phyloP scores from a whole-genome alignment of 2,329 filamentous ascomycete genomes.

The Trichoderma oligosporum region DNA sequence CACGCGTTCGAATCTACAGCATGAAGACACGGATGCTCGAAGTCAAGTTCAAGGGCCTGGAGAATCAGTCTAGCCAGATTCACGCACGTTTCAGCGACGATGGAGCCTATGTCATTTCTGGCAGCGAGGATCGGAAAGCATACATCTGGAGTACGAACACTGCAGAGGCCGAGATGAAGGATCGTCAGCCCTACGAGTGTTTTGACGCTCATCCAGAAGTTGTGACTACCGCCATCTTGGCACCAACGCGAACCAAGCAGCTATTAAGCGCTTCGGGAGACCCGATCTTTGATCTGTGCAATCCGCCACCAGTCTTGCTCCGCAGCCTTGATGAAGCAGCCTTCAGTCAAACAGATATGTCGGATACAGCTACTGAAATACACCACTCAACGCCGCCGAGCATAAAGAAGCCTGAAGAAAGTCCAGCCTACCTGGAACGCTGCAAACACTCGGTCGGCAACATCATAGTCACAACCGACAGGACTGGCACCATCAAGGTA shows the following conservation, averaged over 20 bases:
- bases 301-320: conserved; percentile 83
- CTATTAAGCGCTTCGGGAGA: conserved; percentile 78
- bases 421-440: conserved; percentile 72
- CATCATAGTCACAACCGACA: conserved; percentile 89
- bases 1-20: conserved; percentile 84
- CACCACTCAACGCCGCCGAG: conserved; percentile 26
- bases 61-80: conserved; percentile 87
- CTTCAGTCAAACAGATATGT: conserved; percentile 40
- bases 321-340: conserved; percentile 65
- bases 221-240: conserved; percentile 84
- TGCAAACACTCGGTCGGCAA: conserved; percentile 76
- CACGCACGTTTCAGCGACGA: conserved; percentile 86
- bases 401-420: conserved; percentile 57
- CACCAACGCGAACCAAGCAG: conserved; percentile 72
- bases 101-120: conserved; percentile 80
- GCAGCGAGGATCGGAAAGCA: conserved; percentile 83
- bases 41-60: conserved; percentile 85
- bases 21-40: conserved; percentile 80
- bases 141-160: conserved; percentile 73
- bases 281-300: conserved; percentile 94
- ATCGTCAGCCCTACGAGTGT: conserved; percentile 79
- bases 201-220: conserved; percentile 89
- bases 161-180: conserved; percentile 61
- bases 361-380: conserved; percentile 34
- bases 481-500: conserved; percentile 83